Evolutionary conservation across 2,329 filamentous ascomycete genomes (phyloP).

Genomic region (Helotiales sp.): DNA sequence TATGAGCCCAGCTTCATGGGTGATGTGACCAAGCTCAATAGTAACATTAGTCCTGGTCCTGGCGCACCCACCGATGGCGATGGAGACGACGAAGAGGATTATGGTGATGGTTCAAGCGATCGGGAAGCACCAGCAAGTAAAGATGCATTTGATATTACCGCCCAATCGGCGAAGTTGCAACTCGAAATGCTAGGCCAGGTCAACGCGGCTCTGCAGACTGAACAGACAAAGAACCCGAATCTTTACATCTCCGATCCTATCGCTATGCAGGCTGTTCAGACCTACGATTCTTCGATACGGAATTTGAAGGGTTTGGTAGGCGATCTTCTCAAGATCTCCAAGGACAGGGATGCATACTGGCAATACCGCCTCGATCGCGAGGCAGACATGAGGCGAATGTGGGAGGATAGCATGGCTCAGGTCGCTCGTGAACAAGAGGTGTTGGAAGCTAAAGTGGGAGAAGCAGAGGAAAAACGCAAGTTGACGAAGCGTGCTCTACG

Average conservation of each 20-base stretch:
- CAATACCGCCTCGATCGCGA: slow-evolving; percentile 92
- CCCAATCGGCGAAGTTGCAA: slow-evolving; percentile 90
- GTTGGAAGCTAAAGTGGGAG: slow-evolving; percentile 81
- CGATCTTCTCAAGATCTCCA: slow-evolving; percentile 86
- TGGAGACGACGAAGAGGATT: slow-evolving; percentile 71
- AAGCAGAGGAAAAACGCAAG: slow-evolving; percentile 87
- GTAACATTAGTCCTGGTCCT: slow-evolving; percentile 21
- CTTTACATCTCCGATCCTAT: slow-evolving; percentile 75
- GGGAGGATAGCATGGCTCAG: slow-evolving; percentile 98
- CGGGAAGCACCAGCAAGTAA: slow-evolving; percentile 77
- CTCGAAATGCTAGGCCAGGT: slow-evolving; percentile 88
- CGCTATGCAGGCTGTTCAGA: slow-evolving; percentile 73
- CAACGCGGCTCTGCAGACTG: slow-evolving; percentile 74
- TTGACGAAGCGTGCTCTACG: slow-evolving; percentile 86
- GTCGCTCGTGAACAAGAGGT: slow-evolving; percentile 94
- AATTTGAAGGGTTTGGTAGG: slow-evolving; percentile 83
- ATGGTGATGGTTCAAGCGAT: slow-evolving; percentile 77
- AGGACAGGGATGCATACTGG: slow-evolving; percentile 95
- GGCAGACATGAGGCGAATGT: slow-evolving; percentile 88
- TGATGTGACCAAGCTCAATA: slow-evolving; percentile 33
- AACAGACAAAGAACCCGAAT: slow-evolving; percentile 68
- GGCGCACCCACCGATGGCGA: slow-evolving; percentile 47
- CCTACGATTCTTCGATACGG: slow-evolving; percentile 86
- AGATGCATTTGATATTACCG: slow-evolving; percentile 95
- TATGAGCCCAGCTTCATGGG: slow-evolving; percentile 56